Evolutionary conservation across 257 asterid species (phyloP).

Genomic region (Solanum acaule): DNA sequence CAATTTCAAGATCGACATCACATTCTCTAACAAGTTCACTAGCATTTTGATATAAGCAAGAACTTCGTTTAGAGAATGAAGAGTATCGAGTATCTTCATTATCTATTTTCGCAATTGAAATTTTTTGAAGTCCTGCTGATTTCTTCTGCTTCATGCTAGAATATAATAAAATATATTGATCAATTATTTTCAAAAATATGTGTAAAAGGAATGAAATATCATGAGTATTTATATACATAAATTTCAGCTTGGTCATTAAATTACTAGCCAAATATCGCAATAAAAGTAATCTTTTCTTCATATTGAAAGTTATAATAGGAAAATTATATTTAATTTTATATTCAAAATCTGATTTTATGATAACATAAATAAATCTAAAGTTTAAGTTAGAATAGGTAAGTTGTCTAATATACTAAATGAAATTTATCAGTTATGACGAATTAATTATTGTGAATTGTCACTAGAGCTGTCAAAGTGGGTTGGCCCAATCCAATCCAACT

Average conservation of each 20-base stretch:
- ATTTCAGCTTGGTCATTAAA: too few species aligned
- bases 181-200: neutral
- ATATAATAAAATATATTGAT: neutral
- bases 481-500: rapidly evolving
- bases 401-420: neutral
- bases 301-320: neutral
- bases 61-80: neutral
- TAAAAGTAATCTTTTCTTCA: neutral
- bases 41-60: neutral
- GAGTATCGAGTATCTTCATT: neutral
- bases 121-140: neutral
- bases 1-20: neutral
- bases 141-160: neutral
- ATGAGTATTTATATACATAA: neutral
- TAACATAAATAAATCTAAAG: neutral
- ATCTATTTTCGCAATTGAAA: neutral
- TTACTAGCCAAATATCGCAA: neutral
- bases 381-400: neutral
- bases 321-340: neutral
- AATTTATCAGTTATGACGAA: neutral
- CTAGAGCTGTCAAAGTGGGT: neutral
- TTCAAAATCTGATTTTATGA: neutral
- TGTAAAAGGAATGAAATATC: neutral
- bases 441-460: neutral
- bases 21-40: neutral